Base-by-base conservation (phyloP, 2,329 filamentous ascomycete species). In the Trichophyton benhamiae region DNA sequence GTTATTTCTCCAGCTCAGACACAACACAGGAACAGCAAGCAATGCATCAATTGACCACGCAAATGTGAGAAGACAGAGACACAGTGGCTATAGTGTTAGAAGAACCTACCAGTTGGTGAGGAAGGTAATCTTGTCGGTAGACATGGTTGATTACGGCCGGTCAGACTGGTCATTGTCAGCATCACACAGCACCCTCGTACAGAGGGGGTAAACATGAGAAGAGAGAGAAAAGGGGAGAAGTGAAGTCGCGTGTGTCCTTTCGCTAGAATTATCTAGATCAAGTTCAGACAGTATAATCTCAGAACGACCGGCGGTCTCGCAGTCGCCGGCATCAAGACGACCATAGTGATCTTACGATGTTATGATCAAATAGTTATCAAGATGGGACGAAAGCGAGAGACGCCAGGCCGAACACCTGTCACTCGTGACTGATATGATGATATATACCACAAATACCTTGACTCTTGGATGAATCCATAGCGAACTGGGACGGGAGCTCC, bases 241-340 rank as follows among this genome's bases (percentile, higher is more conserved):
- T 58, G 55, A 58, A 80, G 83, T 83, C 83, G 86, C 87, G 87
- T 87, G 89, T 86, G 83, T 89, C 84, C 87, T 89, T 89, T 86
- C 87, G 87, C 87, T 88, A 85, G 85, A 81, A 88, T 88, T 88
- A 86, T 85, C 84, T 85, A 87, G 85, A 87, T 88, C 86, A 89
- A 89, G 86, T 89, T 88, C 81, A 78, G 77, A 81, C 85, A 85
- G 85, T 88, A 86, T 87, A 77, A 82, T 88, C 85, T 87, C 84
- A 87, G 84, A 86, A 78, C 78, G 70, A 71, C 66, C 67, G 64
- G 61, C 46, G 60, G 13, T 20, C 52, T 55, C 52, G 9, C 27
- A 15, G 9, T 20, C 60, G 6, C 38, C 41, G 27, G 27, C 27
- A 11, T 20, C 30, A 27, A 60, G 6, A 42, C 58, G 27, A 30